Evolutionary conservation across 345 rosid genomes (phyloP).

Genomic region (Boechera stricta): DNA sequence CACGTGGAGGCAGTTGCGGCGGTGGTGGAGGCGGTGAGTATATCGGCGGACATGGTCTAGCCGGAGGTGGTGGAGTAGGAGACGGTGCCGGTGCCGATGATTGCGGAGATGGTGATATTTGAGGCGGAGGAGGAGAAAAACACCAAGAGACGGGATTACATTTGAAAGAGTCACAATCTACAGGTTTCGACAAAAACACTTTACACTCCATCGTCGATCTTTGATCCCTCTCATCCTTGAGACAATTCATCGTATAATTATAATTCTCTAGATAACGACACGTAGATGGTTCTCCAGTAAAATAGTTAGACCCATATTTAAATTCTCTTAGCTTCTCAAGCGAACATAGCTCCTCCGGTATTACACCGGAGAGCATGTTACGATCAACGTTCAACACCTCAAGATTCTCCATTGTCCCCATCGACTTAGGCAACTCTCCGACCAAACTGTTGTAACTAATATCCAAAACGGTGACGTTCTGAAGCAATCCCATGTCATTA

Average conservation of each 20-base stretch:
- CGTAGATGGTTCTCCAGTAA: conserved; percentile 53
- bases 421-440: conserved; percentile 60
- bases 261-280: conserved; percentile 50
- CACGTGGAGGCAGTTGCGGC: conserved; percentile 38
- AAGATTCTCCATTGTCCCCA: conserved; percentile 59
- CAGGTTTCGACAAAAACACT: conserved; percentile 54
- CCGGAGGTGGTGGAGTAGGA: conserved; percentile 23
- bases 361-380: conserved; percentile 65
- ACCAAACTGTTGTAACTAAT: conserved; percentile 62
- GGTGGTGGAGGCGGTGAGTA: conserved; percentile 41
- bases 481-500: conserved; percentile 54
- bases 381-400: conserved; percentile 64
- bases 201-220: conserved; percentile 70
- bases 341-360: conserved; percentile 58
- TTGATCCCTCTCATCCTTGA: conserved; percentile 51
- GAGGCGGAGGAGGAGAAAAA: conserved; percentile 38
- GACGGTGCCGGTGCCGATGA: conserved; percentile 19
- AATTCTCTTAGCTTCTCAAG: conserved; percentile 67
- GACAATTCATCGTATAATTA: conserved; percentile 63
- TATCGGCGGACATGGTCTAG: conserved; percentile 38
- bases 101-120: conserved; percentile 21
- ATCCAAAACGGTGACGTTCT: conserved; percentile 70
- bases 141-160: conserved; percentile 49
- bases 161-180: conserved; percentile 56
- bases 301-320: conserved; percentile 59